Conservation (phyloP, 768 basidiomycete genomes). For the Boletus reticuloceps region DNA sequence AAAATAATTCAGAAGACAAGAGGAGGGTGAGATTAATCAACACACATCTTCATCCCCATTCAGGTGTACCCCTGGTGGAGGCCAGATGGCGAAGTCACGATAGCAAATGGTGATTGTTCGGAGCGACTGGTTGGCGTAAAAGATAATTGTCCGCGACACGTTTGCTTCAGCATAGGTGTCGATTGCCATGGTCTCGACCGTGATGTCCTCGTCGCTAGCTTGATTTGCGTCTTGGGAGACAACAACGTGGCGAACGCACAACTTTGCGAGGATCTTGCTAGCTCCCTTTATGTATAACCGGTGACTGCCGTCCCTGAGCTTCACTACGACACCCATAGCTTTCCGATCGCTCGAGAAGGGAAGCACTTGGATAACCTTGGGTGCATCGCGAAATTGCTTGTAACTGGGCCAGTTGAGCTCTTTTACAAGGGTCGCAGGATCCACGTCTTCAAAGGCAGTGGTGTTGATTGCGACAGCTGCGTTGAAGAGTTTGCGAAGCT, state of each 20-base stretch:
- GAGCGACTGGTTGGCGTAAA: slow-evolving; percentile 95
- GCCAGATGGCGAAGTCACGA: slow-evolving; percentile 84
- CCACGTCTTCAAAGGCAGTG: slow-evolving; percentile 86
- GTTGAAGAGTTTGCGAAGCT: slow-evolving; percentile 70
- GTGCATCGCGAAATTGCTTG: slow-evolving; percentile 59
- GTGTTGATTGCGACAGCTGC: slow-evolving; percentile 88
- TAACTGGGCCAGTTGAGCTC: slow-evolving; percentile 77
- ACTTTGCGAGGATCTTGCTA: slow-evolving; percentile 85
- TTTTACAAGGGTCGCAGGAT: slow-evolving; percentile 71
- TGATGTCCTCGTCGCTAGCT: slow-evolving; percentile 16
- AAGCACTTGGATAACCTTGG: slow-evolving; percentile 75
- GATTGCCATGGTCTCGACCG: slow-evolving; percentile 59
- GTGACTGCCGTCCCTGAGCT: slow-evolving; percentile 46
- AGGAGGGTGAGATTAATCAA: neutral
- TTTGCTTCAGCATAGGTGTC: slow-evolving; percentile 72
- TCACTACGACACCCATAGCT: slow-evolving; percentile 89
- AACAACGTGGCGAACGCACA: slow-evolving; percentile 71
- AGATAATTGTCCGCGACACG: slow-evolving; percentile 90
- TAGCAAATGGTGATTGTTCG: slow-evolving; percentile 95
- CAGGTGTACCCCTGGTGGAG: slow-evolving; percentile 49
- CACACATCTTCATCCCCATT: slow-evolving; percentile 54
- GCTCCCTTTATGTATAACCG: slow-evolving; percentile 91
- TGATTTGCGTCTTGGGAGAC: slow-evolving; percentile 38
- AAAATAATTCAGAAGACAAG: slow-evolving; percentile 10
- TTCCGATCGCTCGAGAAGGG: slow-evolving; percentile 95